Base-by-base conservation (phyloP, 345 rosid species). In the Nephelium lappaceum region DNA sequence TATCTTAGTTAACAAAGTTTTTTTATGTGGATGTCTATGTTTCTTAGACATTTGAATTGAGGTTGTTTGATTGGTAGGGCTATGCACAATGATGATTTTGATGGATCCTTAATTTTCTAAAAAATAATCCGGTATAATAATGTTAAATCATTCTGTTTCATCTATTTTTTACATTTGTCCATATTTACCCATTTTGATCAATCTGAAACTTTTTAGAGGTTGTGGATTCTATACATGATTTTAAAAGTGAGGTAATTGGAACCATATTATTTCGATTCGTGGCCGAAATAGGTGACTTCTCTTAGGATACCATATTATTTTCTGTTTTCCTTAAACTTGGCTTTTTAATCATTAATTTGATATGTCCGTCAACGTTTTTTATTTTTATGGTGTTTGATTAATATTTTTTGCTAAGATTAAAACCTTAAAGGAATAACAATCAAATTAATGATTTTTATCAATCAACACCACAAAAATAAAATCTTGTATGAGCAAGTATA, bases 171-270 rank as follows among this genome's bases (percentile, higher is more conserved):
- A 15, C 1, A 49, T 14, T 4, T 27, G 9, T 53, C 42, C 38
- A 62, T 31, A 4, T 6, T 70, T 66, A 16, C 15, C 36, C 45
- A 8, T 18, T 76, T 77, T 74, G 36, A 85, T n/a, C 15, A 8
- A 43, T 73, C 24, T 57, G 57, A 58, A 45, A 66, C 27, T 71
- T 76, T 67, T 82, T 67, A 77, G 78, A 95, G 99, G 99, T 88
- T 80, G 98, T 95, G 69, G 99, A 95, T 89, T 73, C 99, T 73
- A 49, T 95, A 74, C 92, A 95, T 78, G 99, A 95, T 86, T 95
- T 98, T 89, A 95, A 95, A 87, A 95, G 99, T 45, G 98, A 95
- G 89, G 99, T 95, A 80, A 95, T 95, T 85, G 99, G 98, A 69
- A 98, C 99, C 77, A 98, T 98, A 62, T 95, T 91, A 87, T 95